Base-by-base conservation (phyloP, 306 rosid genomes). In the Psophocarpus tetragonolobus region DNA sequence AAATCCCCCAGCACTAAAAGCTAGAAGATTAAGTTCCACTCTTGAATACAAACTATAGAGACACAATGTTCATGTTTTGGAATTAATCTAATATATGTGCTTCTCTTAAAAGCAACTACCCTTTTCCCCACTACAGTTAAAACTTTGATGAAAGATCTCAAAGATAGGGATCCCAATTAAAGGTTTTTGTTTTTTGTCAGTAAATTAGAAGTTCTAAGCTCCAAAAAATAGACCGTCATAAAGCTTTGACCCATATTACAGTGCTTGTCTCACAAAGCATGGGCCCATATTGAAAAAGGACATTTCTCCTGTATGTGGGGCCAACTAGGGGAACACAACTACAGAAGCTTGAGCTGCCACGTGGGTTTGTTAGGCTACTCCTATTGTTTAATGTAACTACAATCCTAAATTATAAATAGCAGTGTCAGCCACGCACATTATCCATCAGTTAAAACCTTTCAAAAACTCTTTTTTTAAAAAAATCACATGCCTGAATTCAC, bases 401-500 rank as follows among this genome's bases (percentile, higher is more conserved):
- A 78, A 71, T 83, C 53, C 61, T 47, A 51, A 76, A 65, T 63
- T 85, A 85, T 87, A 90, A 84, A 85, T 80, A 87, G 41, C 62
- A 38, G 20, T 44, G 63, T 50, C 62, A 76, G 50, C 68, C 68
- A 66, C 87, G 71, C 68, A 66, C 87, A 53, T 81, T 85, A 88
- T 82, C 88, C 77, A 78, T 74, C 64, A 70, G 10, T 61, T 53
- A 74, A 68, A 20, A 35, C 50, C 83, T 77, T 69, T 68, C 58
- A 78, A 53, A 54, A 73, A 57, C 41, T 69, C 56, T 27, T 23
- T 60, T 62, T 12, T 39, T 68, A n/a, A 36, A 65, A 36, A 65
- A 38, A 24, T 17, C 35, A 75, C 83, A 92, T 92, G 97, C 96
- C 97, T 30, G 88, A 90, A 68, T 88, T 88, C 76, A 47, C 86